Conservation (phyloP, 2,329 filamentous ascomycete species). For the Diaporthe sp. region DNA sequence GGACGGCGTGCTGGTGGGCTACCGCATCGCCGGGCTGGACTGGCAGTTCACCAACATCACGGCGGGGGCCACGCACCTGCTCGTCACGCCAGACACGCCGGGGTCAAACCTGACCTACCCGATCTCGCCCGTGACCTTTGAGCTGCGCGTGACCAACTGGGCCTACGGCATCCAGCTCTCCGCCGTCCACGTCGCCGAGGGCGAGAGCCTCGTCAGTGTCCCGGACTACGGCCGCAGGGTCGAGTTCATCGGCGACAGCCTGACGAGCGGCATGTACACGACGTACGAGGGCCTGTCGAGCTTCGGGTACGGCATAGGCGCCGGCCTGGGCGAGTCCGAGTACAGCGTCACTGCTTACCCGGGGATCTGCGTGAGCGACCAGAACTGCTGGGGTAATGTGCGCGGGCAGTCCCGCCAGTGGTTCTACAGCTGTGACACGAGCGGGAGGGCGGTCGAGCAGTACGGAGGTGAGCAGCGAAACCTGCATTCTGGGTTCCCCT, state of each 20-base stretch:
- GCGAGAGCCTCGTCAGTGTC: conserved; percentile 60
- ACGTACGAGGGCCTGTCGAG: conserved; percentile 70
- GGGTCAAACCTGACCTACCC: conserved; percentile 60
- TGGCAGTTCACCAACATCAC: conserved; percentile 75
- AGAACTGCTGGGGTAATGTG: conserved; percentile 67
- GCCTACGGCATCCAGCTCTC: conserved; percentile 70
- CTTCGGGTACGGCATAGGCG: conserved; percentile 68
- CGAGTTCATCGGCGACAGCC: conserved; percentile 62
- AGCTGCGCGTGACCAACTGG: conserved; percentile 74
- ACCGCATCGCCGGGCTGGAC: conserved; percentile 70
- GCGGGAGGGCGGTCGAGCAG: conserved; percentile 58
- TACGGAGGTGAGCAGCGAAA: conserved; percentile 55
- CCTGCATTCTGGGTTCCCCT: neutral
- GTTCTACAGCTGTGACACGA: conserved; percentile 70
- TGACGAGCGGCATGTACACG: conserved; percentile 70
- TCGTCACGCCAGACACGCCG: conserved; percentile 61
- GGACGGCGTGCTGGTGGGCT: conserved; percentile 66
- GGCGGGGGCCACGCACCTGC: conserved; percentile 67
- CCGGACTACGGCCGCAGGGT: conserved; percentile 54
- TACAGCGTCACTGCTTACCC: conserved; percentile 71
- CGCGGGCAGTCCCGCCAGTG: conserved; percentile 68
- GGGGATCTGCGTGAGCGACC: conserved; percentile 69
- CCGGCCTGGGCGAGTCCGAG: conserved; percentile 70
- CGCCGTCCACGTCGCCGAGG: conserved; percentile 62
- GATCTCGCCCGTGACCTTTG: conserved; percentile 63